phyloP scores from a whole-genome alignment of 2,329 filamentous ascomycete genomes.

The Alternaria sp. region DNA sequence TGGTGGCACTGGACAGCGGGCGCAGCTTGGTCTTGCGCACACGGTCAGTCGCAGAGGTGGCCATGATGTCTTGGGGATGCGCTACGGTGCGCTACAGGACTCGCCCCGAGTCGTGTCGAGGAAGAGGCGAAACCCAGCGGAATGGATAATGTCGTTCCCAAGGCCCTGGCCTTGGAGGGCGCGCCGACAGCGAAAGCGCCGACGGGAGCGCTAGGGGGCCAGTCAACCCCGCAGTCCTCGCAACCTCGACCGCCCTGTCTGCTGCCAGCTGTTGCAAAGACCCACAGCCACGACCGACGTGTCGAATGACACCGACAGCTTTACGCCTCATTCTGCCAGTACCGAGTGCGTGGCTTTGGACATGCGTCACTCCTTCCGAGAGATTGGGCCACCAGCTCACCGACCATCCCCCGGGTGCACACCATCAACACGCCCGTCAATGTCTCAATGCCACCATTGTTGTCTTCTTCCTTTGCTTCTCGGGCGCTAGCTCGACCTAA shows the following conservation, averaged over 20 bases:
- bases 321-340: slow-evolving; percentile 14
- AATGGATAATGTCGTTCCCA: slow-evolving; percentile 24
- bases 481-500: background rate
- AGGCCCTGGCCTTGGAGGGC: slow-evolving; percentile 22
- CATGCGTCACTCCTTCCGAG: slow-evolving; percentile 12
- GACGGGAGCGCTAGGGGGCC: slow-evolving; percentile 19
- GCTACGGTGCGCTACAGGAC: slow-evolving; percentile 8
- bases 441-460: background rate
- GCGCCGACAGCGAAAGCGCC: slow-evolving; percentile 14
- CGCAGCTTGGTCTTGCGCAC: slow-evolving; percentile 15
- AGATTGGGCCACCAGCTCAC: slow-evolving; percentile 10
- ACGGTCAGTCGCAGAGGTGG: slow-evolving; percentile 7
- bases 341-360: slow-evolving; percentile 7
- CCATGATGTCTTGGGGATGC: slow-evolving; percentile 11
- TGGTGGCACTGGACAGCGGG: slow-evolving; percentile 28
- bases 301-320: slow-evolving; percentile 13
- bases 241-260: slow-evolving; percentile 15
- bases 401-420: slow-evolving; percentile 10
- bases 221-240: slow-evolving; percentile 16
- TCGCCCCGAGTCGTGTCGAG: slow-evolving; percentile 16
- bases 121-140: slow-evolving; percentile 25
- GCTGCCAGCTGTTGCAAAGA: slow-evolving; percentile 10
- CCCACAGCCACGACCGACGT: slow-evolving; percentile 8
- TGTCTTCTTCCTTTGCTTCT: background rate
- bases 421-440: slow-evolving; percentile 7